These are phyloP conservation scores for Hypoxylon fragiforme DNA, from an alignment of 495 filamentous ascomycete genomes.

Conservation along the genomic window DNA sequence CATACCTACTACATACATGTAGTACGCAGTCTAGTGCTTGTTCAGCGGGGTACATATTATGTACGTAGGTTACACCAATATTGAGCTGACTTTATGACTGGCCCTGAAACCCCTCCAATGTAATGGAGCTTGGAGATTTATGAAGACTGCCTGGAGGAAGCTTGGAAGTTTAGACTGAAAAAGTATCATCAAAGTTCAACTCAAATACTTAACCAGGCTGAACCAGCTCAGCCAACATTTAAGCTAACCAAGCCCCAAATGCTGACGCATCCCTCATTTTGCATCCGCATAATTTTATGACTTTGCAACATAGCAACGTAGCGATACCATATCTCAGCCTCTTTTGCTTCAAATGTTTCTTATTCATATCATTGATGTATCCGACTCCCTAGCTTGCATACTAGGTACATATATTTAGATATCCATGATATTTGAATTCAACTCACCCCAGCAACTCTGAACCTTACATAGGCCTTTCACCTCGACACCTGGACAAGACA, in stretches of 20 bases:
- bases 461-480: constrained; percentile 10
- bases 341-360: too few species aligned
- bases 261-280: constrained; percentile 20
- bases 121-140: too few species aligned
- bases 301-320: neutral
- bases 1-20: too few species aligned
- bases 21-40: constrained; percentile 16
- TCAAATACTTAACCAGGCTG: constrained; percentile 6
- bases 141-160: too few species aligned
- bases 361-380: too few species aligned
- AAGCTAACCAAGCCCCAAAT: constrained; percentile 20
- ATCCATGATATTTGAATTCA: constrained; percentile 26
- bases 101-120: constrained; percentile 2
- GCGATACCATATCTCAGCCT: neutral
- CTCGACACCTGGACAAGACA: too few species aligned
- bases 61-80: too few species aligned
- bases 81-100: constrained; percentile 6
- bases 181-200: too few species aligned
- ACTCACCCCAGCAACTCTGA: constrained; percentile 5
- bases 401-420: too few species aligned
- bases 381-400: constrained; percentile 11
- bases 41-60: constrained; percentile 29
- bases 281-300: constrained; percentile 3
- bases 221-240: constrained; percentile 2
- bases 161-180: too few species aligned